Evolutionary conservation across 2,329 filamentous ascomycete genomes (phyloP).

Genomic region (Endocalyx cinctus): DNA sequence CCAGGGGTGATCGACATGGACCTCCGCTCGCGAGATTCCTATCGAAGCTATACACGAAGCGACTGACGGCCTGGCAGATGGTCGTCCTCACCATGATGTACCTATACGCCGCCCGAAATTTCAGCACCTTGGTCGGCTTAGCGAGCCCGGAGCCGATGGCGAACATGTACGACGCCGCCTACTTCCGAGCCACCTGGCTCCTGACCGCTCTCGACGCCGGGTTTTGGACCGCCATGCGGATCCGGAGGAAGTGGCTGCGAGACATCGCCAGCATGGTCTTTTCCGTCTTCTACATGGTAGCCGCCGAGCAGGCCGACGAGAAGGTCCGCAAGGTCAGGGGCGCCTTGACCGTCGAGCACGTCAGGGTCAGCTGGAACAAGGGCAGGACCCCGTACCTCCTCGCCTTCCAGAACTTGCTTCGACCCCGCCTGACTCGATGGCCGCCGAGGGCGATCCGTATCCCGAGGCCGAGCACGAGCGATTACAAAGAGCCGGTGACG

Average conservation of each 20-base stretch:
- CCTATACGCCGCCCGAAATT: constrained; percentile 87
- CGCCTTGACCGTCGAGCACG: constrained; percentile 82
- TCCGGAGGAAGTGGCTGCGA: constrained; percentile 70
- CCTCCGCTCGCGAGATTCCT: constrained; percentile 70
- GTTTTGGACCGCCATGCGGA: constrained; percentile 98
- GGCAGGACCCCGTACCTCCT: constrained; percentile 80
- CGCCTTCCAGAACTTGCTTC: constrained; percentile 65
- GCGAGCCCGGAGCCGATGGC: constrained; percentile 91
- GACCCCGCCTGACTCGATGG: constrained; percentile 76
- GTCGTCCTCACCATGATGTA: constrained; percentile 83
- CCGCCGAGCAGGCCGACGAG: constrained; percentile 91
- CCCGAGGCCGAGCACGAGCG: constrained; percentile 70
- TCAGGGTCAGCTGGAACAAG: constrained; percentile 95
- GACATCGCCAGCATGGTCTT: constrained; percentile 82
- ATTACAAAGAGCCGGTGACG: constrained; percentile 76
- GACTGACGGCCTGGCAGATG: constrained; percentile 84
- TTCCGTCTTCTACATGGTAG: constrained; percentile 84
- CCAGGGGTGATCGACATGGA: constrained; percentile 79
- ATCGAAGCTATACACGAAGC: constrained; percentile 65
- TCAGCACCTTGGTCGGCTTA: constrained; percentile 85
- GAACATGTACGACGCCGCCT: constrained; percentile 87
- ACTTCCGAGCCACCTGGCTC: constrained; percentile 96
- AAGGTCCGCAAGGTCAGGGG: constrained; percentile 89
- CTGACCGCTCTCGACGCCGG: constrained; percentile 91
- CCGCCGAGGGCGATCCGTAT: constrained; percentile 80